Percentiles rank a stretch among this genome's conserved stretches.
Evolutionary conservation across 208 protist species (phyloP).

Genomic region (Leishmania major): DNA sequence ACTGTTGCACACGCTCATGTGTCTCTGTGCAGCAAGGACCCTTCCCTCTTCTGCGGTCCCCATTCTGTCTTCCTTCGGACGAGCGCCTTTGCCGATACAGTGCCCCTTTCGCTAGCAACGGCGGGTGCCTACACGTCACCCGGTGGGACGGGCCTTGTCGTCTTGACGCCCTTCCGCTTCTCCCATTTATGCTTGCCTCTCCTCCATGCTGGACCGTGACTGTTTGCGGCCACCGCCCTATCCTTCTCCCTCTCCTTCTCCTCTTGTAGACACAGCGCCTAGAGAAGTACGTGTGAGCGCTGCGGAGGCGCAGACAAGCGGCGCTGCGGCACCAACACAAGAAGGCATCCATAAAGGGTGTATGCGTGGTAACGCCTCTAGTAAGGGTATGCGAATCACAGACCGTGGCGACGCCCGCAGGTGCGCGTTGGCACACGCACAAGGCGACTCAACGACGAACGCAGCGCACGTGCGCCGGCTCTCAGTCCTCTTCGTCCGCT

Average conservation of each 20-base stretch:
- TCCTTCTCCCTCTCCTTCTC: neutral
- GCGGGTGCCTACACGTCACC: neutral
- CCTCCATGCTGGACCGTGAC: neutral
- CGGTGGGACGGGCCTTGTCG: no score
- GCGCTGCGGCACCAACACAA: neutral
- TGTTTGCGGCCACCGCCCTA: neutral
- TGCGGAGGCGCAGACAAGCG: neutral
- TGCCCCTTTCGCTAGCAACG: neutral
- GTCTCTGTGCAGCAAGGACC: neutral
- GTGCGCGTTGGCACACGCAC: neutral
- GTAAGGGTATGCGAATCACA: neutral
- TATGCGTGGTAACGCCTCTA: neutral
- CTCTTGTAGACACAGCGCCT: neutral
- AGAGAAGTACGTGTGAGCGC: neutral
- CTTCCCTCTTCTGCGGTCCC: neutral
- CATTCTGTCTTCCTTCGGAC: neutral
- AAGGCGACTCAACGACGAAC: neutral
- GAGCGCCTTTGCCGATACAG: neutral
- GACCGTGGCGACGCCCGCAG: neutral
- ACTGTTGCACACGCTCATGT: neutral
- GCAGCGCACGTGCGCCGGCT: neutral
- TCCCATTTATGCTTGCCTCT: neutral
- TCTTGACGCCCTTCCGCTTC: neutral
- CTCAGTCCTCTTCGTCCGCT: constrained; percentile 8
- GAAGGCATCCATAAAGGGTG: neutral